Evolutionary conservation across 805 yeast genomes (phyloP).

Genomic region (Candida sphagnicola): DNA sequence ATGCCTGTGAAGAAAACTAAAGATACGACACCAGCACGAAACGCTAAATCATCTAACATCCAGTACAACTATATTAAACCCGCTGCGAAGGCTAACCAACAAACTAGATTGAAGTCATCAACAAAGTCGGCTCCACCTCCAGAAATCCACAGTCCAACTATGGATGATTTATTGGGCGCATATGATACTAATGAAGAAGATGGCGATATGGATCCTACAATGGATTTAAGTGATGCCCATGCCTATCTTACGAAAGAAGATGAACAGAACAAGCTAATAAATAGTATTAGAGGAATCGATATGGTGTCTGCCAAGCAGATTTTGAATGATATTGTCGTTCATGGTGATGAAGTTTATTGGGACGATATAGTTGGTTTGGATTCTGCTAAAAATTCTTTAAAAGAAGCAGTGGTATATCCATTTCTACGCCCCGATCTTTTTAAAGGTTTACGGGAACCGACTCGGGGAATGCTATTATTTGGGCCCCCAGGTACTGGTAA

Average conservation of each 20-base stretch:
- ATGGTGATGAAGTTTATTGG: slow-evolving; percentile 92
- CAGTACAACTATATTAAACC: slow-evolving; percentile 26
- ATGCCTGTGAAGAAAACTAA: not conserved
- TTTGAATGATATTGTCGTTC: slow-evolving; percentile 79
- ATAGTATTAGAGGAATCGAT: slow-evolving; percentile 69
- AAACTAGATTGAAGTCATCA: slow-evolving; percentile 5
- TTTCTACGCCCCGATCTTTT: slow-evolving; percentile 91
- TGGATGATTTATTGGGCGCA: slow-evolving; percentile 23
- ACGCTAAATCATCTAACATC: slow-evolving; percentile 19
- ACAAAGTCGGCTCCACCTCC: slow-evolving; percentile 3
- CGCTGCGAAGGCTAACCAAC: slow-evolving; percentile 6
- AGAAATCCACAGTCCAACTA: slow-evolving; percentile 18
- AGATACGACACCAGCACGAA: slow-evolving; percentile 1
- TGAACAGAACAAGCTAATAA: slow-evolving; percentile 37
- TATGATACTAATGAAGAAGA: slow-evolving; percentile 16
- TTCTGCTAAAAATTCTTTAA: slow-evolving; percentile 80
- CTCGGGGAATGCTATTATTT: slow-evolving; percentile 90
- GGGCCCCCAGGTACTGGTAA: slow-evolving; percentile 99
- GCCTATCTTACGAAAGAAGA: slow-evolving; percentile 14
- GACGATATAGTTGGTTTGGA: slow-evolving; percentile 92
- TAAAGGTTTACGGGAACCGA: slow-evolving; percentile 88
- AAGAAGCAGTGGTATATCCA: slow-evolving; percentile 95
- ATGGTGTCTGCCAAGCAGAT: slow-evolving; percentile 76
- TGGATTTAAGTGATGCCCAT: slow-evolving; percentile 19
- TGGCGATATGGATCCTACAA: too few species aligned